A percentile compares a stretch with the other conserved stretches of the same genome.
phyloP scores from a whole-genome alignment of 371 early-diverging fungal species.

The Blyttiomyces sp. region DNA sequence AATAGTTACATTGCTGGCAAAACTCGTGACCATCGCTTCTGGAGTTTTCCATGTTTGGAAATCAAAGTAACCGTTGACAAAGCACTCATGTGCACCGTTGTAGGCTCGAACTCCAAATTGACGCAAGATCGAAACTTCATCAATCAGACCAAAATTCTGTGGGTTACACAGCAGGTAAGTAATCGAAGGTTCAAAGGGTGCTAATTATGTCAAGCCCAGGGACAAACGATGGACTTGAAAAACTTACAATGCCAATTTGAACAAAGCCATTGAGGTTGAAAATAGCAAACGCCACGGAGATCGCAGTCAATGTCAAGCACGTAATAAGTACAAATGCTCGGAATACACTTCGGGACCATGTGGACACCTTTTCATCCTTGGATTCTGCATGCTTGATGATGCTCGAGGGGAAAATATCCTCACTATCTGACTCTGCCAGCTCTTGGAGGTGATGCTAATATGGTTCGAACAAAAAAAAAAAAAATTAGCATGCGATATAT shows the following conservation, averaged over 20 bases:
- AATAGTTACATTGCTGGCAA: not conserved
- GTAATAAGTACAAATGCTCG: not conserved
- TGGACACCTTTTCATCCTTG: not conserved
- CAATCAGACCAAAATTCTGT: constrained; percentile 5
- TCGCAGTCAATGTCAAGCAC: no score
- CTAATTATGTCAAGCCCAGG: no score
- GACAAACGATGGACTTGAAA: no score
- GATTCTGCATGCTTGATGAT: constrained; percentile 1
- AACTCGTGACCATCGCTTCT: not conserved
- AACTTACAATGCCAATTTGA: no score
- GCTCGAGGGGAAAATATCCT: constrained; percentile 1
- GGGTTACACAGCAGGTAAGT: no score
- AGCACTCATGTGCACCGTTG: not conserved
- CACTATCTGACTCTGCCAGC: not conserved
- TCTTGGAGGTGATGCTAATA: not conserved
- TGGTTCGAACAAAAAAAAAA: not conserved
- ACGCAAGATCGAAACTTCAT: no score
- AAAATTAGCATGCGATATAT: not conserved
- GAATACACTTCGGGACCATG: not conserved
- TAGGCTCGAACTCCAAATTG: not conserved
- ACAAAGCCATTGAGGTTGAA: not conserved
- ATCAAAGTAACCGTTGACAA: no score
- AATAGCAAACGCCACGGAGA: not conserved
- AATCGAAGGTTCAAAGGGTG: no score
- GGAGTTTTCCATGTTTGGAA: not conserved